Base-by-base conservation (phyloP, 2,329 filamentous ascomycete species). In the Orbilia oligospora region DNA sequence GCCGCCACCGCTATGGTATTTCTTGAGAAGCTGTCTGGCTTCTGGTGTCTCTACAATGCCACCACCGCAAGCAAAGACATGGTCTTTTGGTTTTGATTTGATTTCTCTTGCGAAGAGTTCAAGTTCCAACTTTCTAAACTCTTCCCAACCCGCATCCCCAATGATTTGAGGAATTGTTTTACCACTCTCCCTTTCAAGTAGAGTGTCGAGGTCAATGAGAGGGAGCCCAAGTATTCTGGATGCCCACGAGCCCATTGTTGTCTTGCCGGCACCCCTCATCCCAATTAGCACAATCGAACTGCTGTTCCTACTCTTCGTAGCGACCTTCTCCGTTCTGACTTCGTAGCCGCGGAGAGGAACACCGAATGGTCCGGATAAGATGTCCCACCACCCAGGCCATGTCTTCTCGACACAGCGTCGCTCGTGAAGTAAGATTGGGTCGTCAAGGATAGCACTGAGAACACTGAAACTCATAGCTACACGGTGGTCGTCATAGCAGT, bases 401-500 rank as follows among this genome's bases (percentile, higher is more conserved):
- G 96, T 99, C 87, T 99, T 99, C 48, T 92, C 94, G 1, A 93
- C 93, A 83, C 96, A 99, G 82, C 97, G 94, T 77, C 94, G 92
- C 84, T 99, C 96, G 1, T 93, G 88, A 65, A 99, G 90, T 16
- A 97, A 85, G 0, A 93, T 91, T 0, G 93, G 88, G 6, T 89
- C 85, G 0, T 92, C 91, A 0, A 92, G 88, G 33, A 91, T 89
- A 18, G 93, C 86, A 12, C 93, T 90, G 16, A 99, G 87, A 5
- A 99, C 94, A 81, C 94, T 96, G 85, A 99, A 97, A 85, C 95
- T 97, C 94, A 99, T 99, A 24, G 96, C 96, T 12, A 99, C 94
- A 77, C 96, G 92, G 84, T 99, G 96, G 83, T 99, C 96, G 83
- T 99, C 96, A 81, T 98, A 99, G 86, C 95, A 98, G 85, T 92